Conservation (phyloP, 2,329 filamentous ascomycete genomes). For the Fusarium sp. region DNA sequence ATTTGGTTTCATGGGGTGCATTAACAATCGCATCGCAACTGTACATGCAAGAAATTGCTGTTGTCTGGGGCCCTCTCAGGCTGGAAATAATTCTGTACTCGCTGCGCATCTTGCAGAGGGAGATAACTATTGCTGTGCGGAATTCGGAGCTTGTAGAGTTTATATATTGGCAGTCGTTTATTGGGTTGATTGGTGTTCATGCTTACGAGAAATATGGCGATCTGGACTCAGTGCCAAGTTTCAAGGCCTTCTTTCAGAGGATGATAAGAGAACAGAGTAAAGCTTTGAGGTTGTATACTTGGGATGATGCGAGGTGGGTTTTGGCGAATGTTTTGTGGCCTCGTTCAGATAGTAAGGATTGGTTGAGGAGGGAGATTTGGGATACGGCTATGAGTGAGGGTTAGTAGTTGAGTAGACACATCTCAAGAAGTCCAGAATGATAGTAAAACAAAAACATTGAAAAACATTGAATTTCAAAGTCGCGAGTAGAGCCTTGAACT, state of each 20-base stretch:
- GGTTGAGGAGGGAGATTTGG: background rate
- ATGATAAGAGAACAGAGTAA: background rate
- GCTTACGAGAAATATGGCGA: background rate
- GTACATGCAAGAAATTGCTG: conserved; percentile 2
- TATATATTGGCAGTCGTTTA: background rate
- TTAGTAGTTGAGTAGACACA: background rate
- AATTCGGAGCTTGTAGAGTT: background rate
- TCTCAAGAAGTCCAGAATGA: fast-evolving
- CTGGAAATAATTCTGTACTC: background rate
- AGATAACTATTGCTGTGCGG: background rate
- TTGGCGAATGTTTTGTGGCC: background rate
- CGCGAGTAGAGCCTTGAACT: too few species aligned
- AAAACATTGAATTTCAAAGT: too few species aligned
- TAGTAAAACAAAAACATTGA: background rate
- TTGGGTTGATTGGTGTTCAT: background rate
- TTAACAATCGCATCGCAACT: background rate
- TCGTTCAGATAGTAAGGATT: background rate
- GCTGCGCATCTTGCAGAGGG: background rate
- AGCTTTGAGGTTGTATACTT: background rate
- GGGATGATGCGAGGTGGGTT: background rate
- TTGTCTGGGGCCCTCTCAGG: background rate
- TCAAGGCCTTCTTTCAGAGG: background rate
- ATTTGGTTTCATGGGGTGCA: conserved; percentile 8
- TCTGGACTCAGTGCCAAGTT: background rate
- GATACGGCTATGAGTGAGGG: background rate